phyloP scores from a whole-genome alignment of 306 rosid species.

The Oxytropis ochrocephala region DNA sequence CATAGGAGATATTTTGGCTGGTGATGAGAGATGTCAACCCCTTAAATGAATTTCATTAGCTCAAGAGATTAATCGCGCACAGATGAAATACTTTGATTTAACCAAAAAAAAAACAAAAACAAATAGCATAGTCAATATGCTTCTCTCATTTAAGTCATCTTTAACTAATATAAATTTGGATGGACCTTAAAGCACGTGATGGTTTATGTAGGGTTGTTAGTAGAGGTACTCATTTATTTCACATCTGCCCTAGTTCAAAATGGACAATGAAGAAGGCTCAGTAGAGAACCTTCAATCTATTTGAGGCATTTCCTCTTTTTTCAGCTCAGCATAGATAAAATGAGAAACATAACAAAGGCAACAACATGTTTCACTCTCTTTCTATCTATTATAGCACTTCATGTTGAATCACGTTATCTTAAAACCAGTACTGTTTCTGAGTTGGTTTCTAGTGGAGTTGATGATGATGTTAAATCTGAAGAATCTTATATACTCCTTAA shows the following conservation, averaged over 20 bases:
- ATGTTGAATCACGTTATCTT: slow-evolving; percentile 27
- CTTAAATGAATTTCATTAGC: too few species aligned
- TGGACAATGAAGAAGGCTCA: neutral
- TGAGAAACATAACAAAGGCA: slow-evolving; percentile 12
- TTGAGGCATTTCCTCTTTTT: neutral
- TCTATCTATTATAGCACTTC: neutral
- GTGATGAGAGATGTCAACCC: too few species aligned
- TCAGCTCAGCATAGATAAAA: slow-evolving; percentile 1
- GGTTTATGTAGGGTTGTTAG: neutral
- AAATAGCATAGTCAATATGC: neutral
- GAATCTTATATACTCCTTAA: slow-evolving; percentile 1
- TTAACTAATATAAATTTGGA: neutral
- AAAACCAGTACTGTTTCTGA: neutral
- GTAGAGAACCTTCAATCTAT: neutral
- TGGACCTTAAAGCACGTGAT: neutral
- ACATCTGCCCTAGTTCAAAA: neutral
- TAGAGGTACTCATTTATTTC: too few species aligned
- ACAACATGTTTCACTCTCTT: slow-evolving; percentile 1
- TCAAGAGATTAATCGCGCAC: too few species aligned
- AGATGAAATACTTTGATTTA: too few species aligned
- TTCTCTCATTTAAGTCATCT: neutral
- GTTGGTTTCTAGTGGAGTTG: slow-evolving; percentile 31
- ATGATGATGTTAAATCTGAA: slow-evolving; percentile 4
- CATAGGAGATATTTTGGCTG: too few species aligned
- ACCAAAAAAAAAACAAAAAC: too few species aligned